Evolutionary conservation across 1,284 basidiomycete genomes (phyloP), one percentile per base, ranked within the genome.

Genomic region (Rhodotorula sp.): DNA sequence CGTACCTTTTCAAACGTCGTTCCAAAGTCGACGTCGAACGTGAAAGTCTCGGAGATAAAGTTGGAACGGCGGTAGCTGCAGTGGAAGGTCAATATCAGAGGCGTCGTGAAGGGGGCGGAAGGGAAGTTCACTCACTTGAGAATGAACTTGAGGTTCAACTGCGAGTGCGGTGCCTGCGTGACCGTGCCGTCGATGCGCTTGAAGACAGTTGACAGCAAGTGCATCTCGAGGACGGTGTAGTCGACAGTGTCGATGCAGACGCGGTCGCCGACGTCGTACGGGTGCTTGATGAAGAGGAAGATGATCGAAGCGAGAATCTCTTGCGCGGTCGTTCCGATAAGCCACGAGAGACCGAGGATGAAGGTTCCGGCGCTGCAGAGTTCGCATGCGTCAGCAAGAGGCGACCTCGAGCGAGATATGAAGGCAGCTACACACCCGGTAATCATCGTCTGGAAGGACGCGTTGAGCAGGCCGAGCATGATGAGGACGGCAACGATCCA

Each of bases 221-320:
- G 86, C 70, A 76, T 77, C 81, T 94, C 92, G 79, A 91, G 91
- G 74, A 95, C 92, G 7, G 90, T 91, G 81, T 91, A 95, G 23
- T 81, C 83, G 54, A 85, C 83, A 31, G 85, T 84, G 47, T 83
- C 79, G 26, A 80, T 77, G 46, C 71, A 70, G 68, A 94, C 86
- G 54, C 89, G 84, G 82, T 97, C 93, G 63, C 92, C 92, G 29
- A 95, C 92, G 81, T 95, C 92, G 84, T 90, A 94, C 0, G 77
- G 73, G 70, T 80, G 82, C 80, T 87, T 87, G 79, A 94, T 86
- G 88, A 23, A 87, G 86, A 71, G 90, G 84, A 69, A 91, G 85
- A 81, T 91, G 62, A 77, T 72, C 4, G 76, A 78, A 12, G 75
- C 69, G 49, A 76, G 71, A 51, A 76, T 75, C 58, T 76, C 75